These are phyloP conservation scores for Salix purpurea DNA, from an alignment of 345 rosid species.

Conservation along the genomic window DNA sequence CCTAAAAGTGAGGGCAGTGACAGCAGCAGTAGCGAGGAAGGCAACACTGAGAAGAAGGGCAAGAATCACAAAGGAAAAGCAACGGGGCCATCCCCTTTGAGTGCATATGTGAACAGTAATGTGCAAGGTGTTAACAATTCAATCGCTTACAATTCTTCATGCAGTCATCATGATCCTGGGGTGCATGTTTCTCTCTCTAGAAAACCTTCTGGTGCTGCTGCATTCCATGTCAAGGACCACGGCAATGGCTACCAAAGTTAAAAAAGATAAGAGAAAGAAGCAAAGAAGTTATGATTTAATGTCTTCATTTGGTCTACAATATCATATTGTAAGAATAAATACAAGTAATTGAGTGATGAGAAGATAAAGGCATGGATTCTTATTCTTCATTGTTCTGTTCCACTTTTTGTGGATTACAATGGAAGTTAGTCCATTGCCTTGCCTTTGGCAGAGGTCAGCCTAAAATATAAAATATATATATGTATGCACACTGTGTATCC, in stretches of 20 bases:
- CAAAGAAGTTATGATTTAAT: constrained; percentile 1
- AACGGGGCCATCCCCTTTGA: constrained; percentile 35
- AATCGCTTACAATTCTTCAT: constrained; percentile 54
- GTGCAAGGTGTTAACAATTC: constrained; percentile 91
- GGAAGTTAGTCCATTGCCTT: constrained; percentile 17
- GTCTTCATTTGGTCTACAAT: background rate
- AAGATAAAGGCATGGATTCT: constrained; percentile 19
- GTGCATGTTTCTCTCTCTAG: constrained; percentile 52
- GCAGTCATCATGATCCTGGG: constrained; percentile 76
- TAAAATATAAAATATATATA: background rate
- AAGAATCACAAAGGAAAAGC: constrained; percentile 22
- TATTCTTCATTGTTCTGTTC: constrained; percentile 30
- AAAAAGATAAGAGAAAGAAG: background rate
- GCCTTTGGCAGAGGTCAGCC: background rate
- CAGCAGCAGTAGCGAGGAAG: constrained; percentile 40
- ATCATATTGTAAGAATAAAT: constrained; percentile 7
- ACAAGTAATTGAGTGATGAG: constrained; percentile 10
- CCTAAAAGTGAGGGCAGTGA: constrained; percentile 22
- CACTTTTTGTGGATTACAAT: constrained; percentile 17
- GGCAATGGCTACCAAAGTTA: constrained; percentile 36
- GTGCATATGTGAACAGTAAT: constrained; percentile 68
- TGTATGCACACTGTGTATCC: background rate
- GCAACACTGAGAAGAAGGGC: constrained; percentile 26
- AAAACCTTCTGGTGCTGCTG: constrained; percentile 44
- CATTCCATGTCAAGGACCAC: constrained; percentile 42